A percentile compares a stretch with the other conserved stretches of the same genome.
phyloP scores from a whole-genome alignment of 306 rosid species.

The Vigna mungo region DNA sequence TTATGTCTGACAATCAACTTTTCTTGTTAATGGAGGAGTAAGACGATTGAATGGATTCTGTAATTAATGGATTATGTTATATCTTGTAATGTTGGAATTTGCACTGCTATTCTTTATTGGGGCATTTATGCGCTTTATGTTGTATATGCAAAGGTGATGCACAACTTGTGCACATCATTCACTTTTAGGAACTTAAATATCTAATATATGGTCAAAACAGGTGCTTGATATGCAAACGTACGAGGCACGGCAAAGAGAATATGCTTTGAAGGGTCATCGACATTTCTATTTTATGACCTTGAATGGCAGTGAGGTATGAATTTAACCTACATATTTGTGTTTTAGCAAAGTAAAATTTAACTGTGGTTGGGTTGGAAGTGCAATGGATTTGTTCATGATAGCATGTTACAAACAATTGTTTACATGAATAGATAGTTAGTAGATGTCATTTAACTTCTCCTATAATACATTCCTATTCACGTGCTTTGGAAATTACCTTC shows the following conservation, averaged over 20 bases:
- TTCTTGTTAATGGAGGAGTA: constrained; percentile 28
- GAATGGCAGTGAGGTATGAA: constrained; percentile 90
- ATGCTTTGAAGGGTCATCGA: constrained; percentile 90
- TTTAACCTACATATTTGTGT: constrained; percentile 4
- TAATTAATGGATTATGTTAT: constrained; percentile 19
- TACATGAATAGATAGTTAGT: constrained; percentile 1
- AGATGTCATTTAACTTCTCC: neutral
- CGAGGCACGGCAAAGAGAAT: constrained; percentile 91
- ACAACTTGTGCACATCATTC: constrained; percentile 24
- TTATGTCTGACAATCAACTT: constrained; percentile 26
- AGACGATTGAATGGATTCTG: constrained; percentile 24
- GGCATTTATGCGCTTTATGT: constrained; percentile 20
- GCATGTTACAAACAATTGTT: constrained; percentile 20
- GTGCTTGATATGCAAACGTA: constrained; percentile 90
- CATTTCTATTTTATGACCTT: constrained; percentile 99
- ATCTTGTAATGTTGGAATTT: constrained; percentile 8
- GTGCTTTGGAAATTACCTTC: constrained; percentile 23
- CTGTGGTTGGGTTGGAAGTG: constrained; percentile 3
- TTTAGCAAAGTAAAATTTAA: constrained; percentile 3
- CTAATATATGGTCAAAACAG: constrained; percentile 56
- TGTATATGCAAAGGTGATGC: constrained; percentile 25
- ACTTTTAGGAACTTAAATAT: constrained; percentile 31
- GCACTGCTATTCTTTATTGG: constrained; percentile 27
- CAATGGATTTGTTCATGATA: constrained; percentile 13
- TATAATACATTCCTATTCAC: constrained; percentile 2